Evolutionary conservation across 352 stramenopile genomes (phyloP), one percentile per base, ranked within the genome.

Genomic region (Globisporangium splendens): DNA sequence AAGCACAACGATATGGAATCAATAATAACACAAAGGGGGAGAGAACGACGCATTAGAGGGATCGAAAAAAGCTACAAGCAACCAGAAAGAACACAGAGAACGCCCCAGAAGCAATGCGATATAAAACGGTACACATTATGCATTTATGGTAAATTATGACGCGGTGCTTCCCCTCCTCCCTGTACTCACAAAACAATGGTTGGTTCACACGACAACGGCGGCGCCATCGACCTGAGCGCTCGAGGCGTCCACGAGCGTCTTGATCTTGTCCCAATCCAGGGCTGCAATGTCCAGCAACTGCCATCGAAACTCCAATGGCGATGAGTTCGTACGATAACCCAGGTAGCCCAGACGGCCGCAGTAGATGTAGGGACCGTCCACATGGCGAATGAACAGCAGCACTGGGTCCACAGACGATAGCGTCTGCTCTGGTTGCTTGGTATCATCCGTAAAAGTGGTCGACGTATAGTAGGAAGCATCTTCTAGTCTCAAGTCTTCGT

Each of bases 271-370:
- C 70, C 70, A 79, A 24, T 65, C 46, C 48, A 69, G 49, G 42
- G 56, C 57, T 12, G 66, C 56, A 0, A 70, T 41, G 48, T 90
- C 80, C 13, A 87, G 55, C 39, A 90, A 51, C 57, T 90, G 80
- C 76, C 75, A 90, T 3, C 75, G 76, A 62, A 90, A 88, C 47
- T 88, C 76, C 10, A 90, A 46, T 38, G 76, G 80, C 18, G 62
- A 68, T 4, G 60, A 64, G 12, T 31, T 46, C 0, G 54, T 20
- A 13, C 57, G 54, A 24, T 77, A 50, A 12, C 80, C 80, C 17
- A 90, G 59, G 33, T 81, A 81, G 0, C 72, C 77, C n/a, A 88
- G 53, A 8, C 68, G 75, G 0, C 80, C 80, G 44, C 75, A 86
- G 62, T 90, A 90, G 31, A 90, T 74, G 69, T 90, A 88, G 12